These are phyloP conservation scores for Leishmania guyanensis DNA, from an alignment of 208 protist genomes.

Conservation along the genomic window DNA sequence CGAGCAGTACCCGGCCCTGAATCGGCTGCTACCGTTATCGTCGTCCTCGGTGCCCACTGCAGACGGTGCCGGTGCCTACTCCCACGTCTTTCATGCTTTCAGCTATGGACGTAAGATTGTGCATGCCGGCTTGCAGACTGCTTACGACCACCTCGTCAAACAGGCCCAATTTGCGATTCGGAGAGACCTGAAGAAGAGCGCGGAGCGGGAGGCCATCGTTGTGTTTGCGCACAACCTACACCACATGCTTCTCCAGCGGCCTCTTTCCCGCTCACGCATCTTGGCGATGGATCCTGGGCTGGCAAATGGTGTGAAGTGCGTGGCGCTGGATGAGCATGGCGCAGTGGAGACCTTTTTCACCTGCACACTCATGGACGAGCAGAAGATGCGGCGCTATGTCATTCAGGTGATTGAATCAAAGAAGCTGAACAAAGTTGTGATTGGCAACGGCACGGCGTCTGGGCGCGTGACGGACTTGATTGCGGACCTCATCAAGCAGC, in stretches of 20 bases:
- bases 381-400: slow-evolving; percentile 65
- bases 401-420: slow-evolving; percentile 46
- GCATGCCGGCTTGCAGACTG: slow-evolving; percentile 16
- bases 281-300: slow-evolving; percentile 89
- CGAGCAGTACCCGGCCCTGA: slow-evolving; percentile 33
- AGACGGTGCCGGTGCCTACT: background rate
- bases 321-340: slow-evolving; percentile 74
- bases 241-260: slow-evolving; percentile 82
- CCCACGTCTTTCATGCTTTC: slow-evolving; percentile 9
- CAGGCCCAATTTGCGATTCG: slow-evolving; percentile 46
- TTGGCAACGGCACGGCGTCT: slow-evolving; percentile 87
- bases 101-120: slow-evolving; percentile 22
- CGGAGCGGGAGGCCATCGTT: slow-evolving; percentile 67
- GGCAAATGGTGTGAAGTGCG: slow-evolving; percentile 83
- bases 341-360: slow-evolving; percentile 68
- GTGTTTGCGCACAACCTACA: slow-evolving; percentile 85
- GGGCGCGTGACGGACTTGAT: slow-evolving; percentile 55
- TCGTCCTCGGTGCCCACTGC: background rate
- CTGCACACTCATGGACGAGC: slow-evolving; percentile 66
- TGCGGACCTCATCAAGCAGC: slow-evolving; percentile 51
- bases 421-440: slow-evolving; percentile 79
- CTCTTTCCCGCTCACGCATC: slow-evolving; percentile 58
- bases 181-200: slow-evolving; percentile 74
- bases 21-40: slow-evolving; percentile 17
- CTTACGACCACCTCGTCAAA: slow-evolving; percentile 56